Conservation (phyloP, 768 basidiomycete species). For the Mycena leptocephala region DNA sequence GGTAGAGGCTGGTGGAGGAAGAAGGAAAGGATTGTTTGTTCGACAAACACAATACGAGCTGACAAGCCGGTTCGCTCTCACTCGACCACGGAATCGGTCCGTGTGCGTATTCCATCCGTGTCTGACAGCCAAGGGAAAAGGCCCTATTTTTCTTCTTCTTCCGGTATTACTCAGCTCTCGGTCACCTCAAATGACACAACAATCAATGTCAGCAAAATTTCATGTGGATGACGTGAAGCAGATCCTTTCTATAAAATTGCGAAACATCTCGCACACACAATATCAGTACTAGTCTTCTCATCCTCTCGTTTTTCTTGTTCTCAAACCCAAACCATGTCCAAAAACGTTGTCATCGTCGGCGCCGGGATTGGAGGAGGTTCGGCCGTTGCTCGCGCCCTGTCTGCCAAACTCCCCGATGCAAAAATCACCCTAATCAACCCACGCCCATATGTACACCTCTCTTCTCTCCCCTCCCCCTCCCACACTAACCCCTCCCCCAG, state of each 20-base stretch:
- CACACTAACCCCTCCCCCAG: too few relatives aligned
- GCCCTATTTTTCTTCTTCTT: too few relatives aligned
- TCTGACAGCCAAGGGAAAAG: too few relatives aligned
- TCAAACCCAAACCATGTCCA: background rate
- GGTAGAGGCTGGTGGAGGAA: too few relatives aligned
- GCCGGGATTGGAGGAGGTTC: background rate
- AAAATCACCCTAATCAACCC: slow-evolving; percentile 47
- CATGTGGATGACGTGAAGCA: background rate
- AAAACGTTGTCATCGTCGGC: slow-evolving; percentile 23
- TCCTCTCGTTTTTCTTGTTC: background rate
- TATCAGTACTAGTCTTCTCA: too few relatives aligned
- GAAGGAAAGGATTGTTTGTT: too few relatives aligned
- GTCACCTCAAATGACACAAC: background rate
- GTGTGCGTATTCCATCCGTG: too few relatives aligned
- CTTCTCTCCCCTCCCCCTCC: too few relatives aligned
- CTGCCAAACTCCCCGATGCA: slow-evolving; percentile 17
- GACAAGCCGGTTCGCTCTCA: too few relatives aligned
- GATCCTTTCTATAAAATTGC: background rate
- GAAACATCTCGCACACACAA: too few relatives aligned
- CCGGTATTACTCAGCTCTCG: background rate
- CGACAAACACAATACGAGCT: too few relatives aligned
- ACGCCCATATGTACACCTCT: slow-evolving; percentile 57
- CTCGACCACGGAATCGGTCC: too few relatives aligned
- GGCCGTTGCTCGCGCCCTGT: slow-evolving; percentile 6
- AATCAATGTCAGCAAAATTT: background rate